These are phyloP conservation scores for Eucalyptus brandiana DNA, from an alignment of 345 rosid genomes.

Conservation along the genomic window DNA sequence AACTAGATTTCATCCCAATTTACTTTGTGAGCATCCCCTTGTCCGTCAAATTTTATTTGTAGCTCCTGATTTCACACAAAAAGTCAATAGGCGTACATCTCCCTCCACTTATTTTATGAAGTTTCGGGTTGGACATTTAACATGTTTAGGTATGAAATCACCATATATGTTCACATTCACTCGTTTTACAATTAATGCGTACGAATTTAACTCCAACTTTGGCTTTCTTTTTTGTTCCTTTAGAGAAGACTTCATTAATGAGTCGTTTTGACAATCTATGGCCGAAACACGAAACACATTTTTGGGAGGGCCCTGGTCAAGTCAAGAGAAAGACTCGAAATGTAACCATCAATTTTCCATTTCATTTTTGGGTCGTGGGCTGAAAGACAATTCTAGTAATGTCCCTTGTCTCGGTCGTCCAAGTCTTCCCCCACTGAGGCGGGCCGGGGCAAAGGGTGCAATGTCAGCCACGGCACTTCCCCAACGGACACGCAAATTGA, in stretches of 20 bases:
- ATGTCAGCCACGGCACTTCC: background rate
- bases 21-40: background rate
- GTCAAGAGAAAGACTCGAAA: background rate
- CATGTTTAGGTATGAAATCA: background rate
- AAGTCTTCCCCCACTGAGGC: background rate
- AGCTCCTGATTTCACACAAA: background rate
- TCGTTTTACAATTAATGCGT: background rate
- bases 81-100: too few species aligned
- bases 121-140: rapidly evolving
- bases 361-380: background rate
- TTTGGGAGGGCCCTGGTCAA: background rate
- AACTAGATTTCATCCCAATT: background rate
- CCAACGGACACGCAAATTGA: background rate
- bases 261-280: background rate
- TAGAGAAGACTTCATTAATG: background rate
- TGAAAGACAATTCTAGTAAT: background rate
- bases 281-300: background rate
- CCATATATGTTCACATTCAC: background rate
- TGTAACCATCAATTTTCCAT: background rate
- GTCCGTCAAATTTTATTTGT: background rate
- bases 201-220: background rate
- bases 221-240: background rate
- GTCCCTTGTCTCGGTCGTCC: background rate
- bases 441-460: background rate
- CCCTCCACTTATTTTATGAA: too few species aligned